phyloP scores from a whole-genome alignment of 441 rosid genomes.

The Populus hybrid region DNA sequence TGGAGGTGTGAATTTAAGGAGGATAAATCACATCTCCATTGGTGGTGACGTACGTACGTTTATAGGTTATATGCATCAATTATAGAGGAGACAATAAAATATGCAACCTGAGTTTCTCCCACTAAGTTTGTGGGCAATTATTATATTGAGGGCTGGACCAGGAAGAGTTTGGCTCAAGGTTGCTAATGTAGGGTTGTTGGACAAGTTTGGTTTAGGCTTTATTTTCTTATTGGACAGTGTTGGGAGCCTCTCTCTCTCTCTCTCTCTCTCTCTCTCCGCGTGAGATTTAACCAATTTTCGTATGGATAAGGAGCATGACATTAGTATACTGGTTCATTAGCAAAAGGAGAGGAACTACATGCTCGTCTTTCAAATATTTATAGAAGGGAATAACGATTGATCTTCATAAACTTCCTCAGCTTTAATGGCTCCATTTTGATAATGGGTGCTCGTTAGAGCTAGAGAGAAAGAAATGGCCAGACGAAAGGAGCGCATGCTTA shows the following conservation, averaged over 20 bases:
- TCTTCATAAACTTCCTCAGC: background rate
- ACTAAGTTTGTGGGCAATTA: constrained; percentile 45
- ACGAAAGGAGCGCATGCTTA: no score
- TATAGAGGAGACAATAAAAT: constrained; percentile 54
- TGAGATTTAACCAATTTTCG: background rate
- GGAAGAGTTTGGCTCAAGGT: constrained; percentile 11
- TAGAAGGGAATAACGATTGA: background rate
- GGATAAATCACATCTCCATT: constrained; percentile 21
- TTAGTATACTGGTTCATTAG: background rate
- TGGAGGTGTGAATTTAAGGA: constrained; percentile 35
- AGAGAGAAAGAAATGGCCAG: background rate
- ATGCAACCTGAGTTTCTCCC: constrained; percentile 67
- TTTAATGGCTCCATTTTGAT: background rate
- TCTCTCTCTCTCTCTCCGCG: background rate
- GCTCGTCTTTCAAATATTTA: background rate
- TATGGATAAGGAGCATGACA: constrained; percentile 12
- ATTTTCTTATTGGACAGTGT: constrained; percentile 11
- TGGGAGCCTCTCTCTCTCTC: background rate
- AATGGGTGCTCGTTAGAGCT: background rate
- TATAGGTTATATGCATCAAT: constrained; percentile 20
- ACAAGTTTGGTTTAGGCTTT: constrained; percentile 17
- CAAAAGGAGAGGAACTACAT: background rate
- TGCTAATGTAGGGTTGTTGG: constrained; percentile 2
- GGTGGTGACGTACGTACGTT: constrained; percentile 34
- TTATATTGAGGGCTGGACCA: constrained; percentile 21